phyloP scores from a whole-genome alignment of 2,329 filamentous ascomycete genomes.

The Fusarium decemcellulare region DNA sequence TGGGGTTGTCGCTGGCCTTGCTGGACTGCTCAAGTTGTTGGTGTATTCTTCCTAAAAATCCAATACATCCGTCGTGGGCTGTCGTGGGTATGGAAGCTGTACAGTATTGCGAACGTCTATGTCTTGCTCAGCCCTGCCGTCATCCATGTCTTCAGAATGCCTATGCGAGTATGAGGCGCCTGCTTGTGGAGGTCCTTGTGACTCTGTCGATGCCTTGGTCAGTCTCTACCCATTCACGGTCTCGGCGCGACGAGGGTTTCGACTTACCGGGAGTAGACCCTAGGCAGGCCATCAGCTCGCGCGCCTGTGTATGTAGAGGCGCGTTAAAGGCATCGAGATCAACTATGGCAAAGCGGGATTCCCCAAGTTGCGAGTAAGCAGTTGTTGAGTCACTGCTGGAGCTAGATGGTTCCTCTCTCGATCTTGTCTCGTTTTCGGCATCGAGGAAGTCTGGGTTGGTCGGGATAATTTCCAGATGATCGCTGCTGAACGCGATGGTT shows the following conservation, averaged over 20 bases:
- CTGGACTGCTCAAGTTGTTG: background rate
- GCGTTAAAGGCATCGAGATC: background rate
- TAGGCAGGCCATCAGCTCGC: background rate
- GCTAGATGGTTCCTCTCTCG: background rate
- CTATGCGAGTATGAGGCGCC: constrained; percentile 3
- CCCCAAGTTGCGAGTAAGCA: background rate
- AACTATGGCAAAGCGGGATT: background rate
- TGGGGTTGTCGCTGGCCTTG: background rate
- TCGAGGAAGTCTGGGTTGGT: background rate
- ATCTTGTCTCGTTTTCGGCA: background rate
- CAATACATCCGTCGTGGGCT: constrained; percentile 4
- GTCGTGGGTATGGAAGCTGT: background rate
- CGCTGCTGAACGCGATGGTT: background rate
- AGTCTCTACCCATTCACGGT: background rate
- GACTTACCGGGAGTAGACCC: constrained; percentile 13
- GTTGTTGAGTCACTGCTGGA: background rate
- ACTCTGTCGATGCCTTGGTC: constrained; percentile 4
- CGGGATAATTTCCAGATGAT: background rate
- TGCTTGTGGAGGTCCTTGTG: background rate
- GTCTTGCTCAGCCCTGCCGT: constrained; percentile 2
- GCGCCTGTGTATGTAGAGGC: background rate
- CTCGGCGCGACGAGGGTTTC: no score
- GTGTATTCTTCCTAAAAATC: constrained; percentile 14
- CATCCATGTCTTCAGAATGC: background rate
- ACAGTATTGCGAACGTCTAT: background rate